Base-by-base conservation (phyloP, 305 asterid genomes). In the Fraxinus platypoda region DNA sequence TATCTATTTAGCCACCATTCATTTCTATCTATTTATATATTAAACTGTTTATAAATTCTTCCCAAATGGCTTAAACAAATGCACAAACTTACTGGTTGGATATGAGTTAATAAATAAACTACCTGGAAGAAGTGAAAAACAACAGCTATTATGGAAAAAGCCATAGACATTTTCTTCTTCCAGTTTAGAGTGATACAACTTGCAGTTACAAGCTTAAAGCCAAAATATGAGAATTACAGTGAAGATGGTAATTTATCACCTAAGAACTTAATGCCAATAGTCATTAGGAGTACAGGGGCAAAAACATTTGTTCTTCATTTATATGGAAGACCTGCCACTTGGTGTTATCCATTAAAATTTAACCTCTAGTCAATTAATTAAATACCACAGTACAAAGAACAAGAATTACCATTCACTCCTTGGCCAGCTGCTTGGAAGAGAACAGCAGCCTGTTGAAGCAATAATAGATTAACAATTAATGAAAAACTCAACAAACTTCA, bases 351-450 rank as follows among this genome's bases (percentile, higher is more conserved):
- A 66, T 8, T 6, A 73, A 70, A 64, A 57, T 8, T 78, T 75
- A 81, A 77, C 70, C 81, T 49, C 49, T 2, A 23, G 33, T 25
- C 33, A 74, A 70, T 71, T 73, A n/a, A n/a, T 54, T 66, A 73
- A 62, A 37, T 57, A 35, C 74, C 68, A 78, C 74, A n/a, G 49
- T 30, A 49, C 74, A 76, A 8, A 80, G 74, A 78, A 85, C 80
- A 33, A 52, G 31, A 82, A 30, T 57, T 88, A 92, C 98, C 98
- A 34, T 78, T 86, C 21, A 33, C 4, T 76, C 88, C 91, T 77
- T 83, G 85, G 75, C 90, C 94, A 76, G 97, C 97, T 72, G 90
- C 94, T 94, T 94, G 95, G 88, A 95, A 94, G 82, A 93, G 95
- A 80, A 93, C 92, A 21, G 99, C 99, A 38, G 99, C 99, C 99